These are phyloP conservation scores for Penstemon newberryi DNA, from an alignment of 257 asterid species.

Conservation along the genomic window DNA sequence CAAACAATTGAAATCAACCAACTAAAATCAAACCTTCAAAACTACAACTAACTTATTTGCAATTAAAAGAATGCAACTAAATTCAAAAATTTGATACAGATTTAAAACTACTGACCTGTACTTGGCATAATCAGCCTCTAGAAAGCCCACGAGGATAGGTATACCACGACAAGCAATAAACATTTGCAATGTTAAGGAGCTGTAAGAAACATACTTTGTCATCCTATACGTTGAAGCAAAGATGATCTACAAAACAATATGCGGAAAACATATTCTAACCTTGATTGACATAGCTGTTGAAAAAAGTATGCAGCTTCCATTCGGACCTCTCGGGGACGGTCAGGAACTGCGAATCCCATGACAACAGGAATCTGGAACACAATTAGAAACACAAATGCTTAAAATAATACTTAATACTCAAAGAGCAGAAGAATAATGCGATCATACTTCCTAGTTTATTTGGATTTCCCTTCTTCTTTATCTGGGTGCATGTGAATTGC, in stretches of 20 bases:
- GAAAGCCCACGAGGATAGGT: conserved; percentile 93
- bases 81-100: conserved; percentile 2
- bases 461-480: not conserved
- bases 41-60: no score
- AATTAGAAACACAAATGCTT: conserved; percentile 19
- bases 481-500: not conserved
- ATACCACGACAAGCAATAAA: conserved; percentile 97
- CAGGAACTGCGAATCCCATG: conserved; percentile 93
- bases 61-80: not conserved
- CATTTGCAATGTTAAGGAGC: conserved; percentile 93
- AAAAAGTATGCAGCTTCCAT: conserved; percentile 95
- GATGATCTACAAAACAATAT: conserved; percentile 12
- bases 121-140: conserved; percentile 97
- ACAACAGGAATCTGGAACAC: conserved; percentile 75
- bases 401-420: conserved; percentile 19
- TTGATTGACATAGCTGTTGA: conserved; percentile 97
- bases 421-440: not conserved
- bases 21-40: no score
- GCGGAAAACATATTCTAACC: conserved; percentile 46
- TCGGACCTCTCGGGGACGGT: conserved; percentile 93
- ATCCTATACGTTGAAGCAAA: conserved; percentile 24
- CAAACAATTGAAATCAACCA: no score
- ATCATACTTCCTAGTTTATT: not conserved
- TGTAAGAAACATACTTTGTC: conserved; percentile 43
- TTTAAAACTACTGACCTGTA: conserved; percentile 61